Evolutionary conservation across 176 grass and related monocot genomes (phyloP), one percentile per base, ranked within the genome.

Genomic region (Musa acuminata): DNA sequence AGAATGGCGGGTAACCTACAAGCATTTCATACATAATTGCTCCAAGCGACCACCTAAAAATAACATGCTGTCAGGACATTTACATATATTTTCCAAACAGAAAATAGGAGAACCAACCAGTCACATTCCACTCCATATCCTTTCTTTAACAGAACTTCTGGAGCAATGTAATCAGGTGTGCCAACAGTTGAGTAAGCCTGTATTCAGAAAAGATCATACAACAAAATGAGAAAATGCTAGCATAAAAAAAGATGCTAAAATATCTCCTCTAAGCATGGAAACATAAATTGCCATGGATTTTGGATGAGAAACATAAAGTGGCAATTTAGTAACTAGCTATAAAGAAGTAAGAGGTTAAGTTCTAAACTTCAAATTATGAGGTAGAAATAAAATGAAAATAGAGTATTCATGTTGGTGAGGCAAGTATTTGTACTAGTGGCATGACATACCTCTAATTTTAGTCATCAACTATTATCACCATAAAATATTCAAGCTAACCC

Each of bases 21-120:
- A 98, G 90, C 94, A 97, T 97, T 84, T 97, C 94, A 24, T 91
- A 98, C 94, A 98, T 98, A 71, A 98, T 98, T 75, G 95, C 95
- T 82, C 95, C 95, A 91, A 98, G 90, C n/a, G 95, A 98, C 95
- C 95, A 98, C 90, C 90, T 93, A 71, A 54, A 73, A 62, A 60
- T 76, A 78, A 10, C 43, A 81, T 69, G 84, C 9, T 82, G 20
- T 27, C 74, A 62, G 25, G 82, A 50, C 76, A 67, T 5, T 17
- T 27, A 53, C 54, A 54, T 19, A 84, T 50, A 12, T 55, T 72
- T 24, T 27, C 69, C 76, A 77, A 75, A 75, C 43, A 55, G 19
- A 65, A 96, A 81, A 73, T 48, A 79, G 73, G 53, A 85, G 72
- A 73, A 51, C 75, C 80, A 79, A 98, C 95, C 95, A 98, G 78